Evolutionary conservation across 257 asterid genomes (phyloP), one percentile per base, ranked within the genome.

Genomic region (Penstemon eatonii): DNA sequence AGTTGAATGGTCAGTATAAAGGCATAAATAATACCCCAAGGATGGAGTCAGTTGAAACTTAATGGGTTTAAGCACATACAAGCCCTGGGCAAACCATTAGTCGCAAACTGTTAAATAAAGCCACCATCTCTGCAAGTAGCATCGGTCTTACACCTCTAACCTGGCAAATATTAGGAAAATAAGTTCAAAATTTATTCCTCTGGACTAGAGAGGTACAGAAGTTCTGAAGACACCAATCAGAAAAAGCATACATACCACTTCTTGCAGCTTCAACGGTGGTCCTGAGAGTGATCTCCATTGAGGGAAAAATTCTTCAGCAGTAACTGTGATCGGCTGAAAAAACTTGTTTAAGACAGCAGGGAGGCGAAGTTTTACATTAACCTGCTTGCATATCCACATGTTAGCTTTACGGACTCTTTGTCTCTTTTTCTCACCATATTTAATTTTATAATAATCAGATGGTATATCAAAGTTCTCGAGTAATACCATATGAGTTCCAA

Each of bases 271-370:
- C 81, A 92, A 63, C 47, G 98, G 98, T 36, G 98, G 95, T 72
- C 98, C 98, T 58, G 96, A 85, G 72, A 92, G 96, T 70, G 98
- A 92, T 84, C 94, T 86, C 98, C 98, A 92, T 53, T 89, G 98
- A 7, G 89, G 89, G 80, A 92, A 92, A 80, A 92, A 92, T 73
- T 92, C 98, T 76, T 92, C 98, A 37, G 89, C 84, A 44, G 98
- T 79, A 67, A 89, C 84, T 63, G 78, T 37, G 68, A 92, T 84
- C 60, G 96, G 96, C 77, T 87, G 96, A 71, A 89, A 68, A 82
- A 89, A 92, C 76, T 92, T 92, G 81, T 83, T 92, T 77, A 92
- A 76, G 72, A 89, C 84, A 60, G 91, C 95, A 15, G 98, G 98
- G 76, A 92, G 92, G 54, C 96, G 92, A 71, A 92, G 98, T 78